Conservation (phyloP, 108 stramenopile species). For the Seminavis robusta region DNA sequence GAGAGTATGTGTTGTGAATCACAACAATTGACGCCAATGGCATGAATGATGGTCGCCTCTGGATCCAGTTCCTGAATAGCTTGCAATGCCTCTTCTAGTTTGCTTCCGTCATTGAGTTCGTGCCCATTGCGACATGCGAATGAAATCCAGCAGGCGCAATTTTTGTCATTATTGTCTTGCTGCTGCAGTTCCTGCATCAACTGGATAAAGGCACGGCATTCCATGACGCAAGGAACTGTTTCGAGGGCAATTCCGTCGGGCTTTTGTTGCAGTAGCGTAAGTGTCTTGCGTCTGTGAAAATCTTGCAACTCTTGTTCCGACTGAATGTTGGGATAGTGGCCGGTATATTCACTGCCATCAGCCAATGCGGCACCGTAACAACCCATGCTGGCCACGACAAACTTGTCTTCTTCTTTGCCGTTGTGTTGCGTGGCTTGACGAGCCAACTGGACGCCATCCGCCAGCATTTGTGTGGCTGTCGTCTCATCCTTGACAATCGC, state of each 20-base stretch:
- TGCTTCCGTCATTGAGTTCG: conserved; percentile 50
- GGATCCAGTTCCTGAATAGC: conserved; percentile 25
- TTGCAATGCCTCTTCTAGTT: conserved; percentile 35
- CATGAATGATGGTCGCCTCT: conserved; percentile 17
- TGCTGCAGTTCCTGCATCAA: not conserved
- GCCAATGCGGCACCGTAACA: conserved; percentile 56
- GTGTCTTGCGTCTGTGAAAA: conserved; percentile 43
- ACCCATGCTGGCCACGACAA: conserved; percentile 46
- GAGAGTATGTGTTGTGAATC: conserved; percentile 21
- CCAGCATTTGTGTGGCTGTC: conserved; percentile 30
- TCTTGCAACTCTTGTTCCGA: conserved; percentile 12
- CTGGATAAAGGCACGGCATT: conserved; percentile 16
- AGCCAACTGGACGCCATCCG: conserved; percentile 31
- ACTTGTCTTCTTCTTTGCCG: not conserved
- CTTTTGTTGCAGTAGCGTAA: not conserved
- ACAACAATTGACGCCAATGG: conserved; percentile 58
- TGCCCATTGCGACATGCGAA: conserved; percentile 45
- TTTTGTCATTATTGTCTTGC: not conserved
- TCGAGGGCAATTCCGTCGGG: conserved; percentile 62
- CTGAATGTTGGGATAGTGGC: conserved; percentile 25
- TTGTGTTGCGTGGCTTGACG: conserved; percentile 20
- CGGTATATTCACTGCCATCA: conserved; percentile 63
- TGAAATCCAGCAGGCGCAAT: conserved; percentile 38
- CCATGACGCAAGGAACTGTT: conserved; percentile 45
- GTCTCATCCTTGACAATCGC: conserved; percentile 13